A percentile compares a stretch with the other conserved stretches of the same genome.
phyloP scores from a whole-genome alignment of 2,329 filamentous ascomycete genomes.

The Trichoderma atrobrunneum region DNA sequence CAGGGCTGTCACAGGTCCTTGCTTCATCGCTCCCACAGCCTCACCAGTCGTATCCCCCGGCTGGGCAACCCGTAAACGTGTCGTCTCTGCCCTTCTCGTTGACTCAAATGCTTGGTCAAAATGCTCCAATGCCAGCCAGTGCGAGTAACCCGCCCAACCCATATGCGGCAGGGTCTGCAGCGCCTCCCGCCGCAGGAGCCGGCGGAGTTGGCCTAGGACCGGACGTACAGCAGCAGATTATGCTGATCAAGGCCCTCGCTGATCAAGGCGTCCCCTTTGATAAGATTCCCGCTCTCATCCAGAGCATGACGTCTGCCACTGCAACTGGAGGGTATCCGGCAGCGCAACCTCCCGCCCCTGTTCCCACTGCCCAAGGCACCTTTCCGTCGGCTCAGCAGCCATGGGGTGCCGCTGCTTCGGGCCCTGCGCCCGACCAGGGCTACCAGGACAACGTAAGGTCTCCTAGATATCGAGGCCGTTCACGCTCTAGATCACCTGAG shows the following conservation, averaged over 20 bases:
- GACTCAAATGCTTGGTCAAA: slow-evolving; percentile 36
- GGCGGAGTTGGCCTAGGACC: slow-evolving; percentile 43
- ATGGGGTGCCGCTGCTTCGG: slow-evolving; percentile 32
- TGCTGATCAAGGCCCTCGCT: slow-evolving; percentile 71
- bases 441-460: slow-evolving; percentile 61
- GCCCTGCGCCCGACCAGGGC: slow-evolving; percentile 46
- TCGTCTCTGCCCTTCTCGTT: slow-evolving; percentile 45
- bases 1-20: slow-evolving; percentile 32
- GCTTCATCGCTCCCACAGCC: slow-evolving; percentile 31
- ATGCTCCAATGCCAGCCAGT: slow-evolving; percentile 32
- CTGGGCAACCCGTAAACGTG: slow-evolving; percentile 59
- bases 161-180: slow-evolving; percentile 30
- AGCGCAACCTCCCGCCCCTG: slow-evolving; percentile 30
- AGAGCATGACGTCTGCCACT: slow-evolving; percentile 46
- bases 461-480: slow-evolving; percentile 58
- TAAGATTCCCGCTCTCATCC: slow-evolving; percentile 63
- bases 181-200: slow-evolving; percentile 36
- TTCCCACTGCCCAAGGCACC: slow-evolving; percentile 38
- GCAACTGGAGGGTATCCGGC: slow-evolving; percentile 32
- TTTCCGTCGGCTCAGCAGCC: slow-evolving; percentile 37
- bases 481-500: slow-evolving; percentile 76
- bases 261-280: slow-evolving; percentile 75
- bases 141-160: slow-evolving; percentile 31
- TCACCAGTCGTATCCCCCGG: slow-evolving; percentile 40
- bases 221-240: slow-evolving; percentile 66